These are phyloP conservation scores for Candida golubevii DNA, from an alignment of 805 yeast genomes.

Conservation along the genomic window DNA sequence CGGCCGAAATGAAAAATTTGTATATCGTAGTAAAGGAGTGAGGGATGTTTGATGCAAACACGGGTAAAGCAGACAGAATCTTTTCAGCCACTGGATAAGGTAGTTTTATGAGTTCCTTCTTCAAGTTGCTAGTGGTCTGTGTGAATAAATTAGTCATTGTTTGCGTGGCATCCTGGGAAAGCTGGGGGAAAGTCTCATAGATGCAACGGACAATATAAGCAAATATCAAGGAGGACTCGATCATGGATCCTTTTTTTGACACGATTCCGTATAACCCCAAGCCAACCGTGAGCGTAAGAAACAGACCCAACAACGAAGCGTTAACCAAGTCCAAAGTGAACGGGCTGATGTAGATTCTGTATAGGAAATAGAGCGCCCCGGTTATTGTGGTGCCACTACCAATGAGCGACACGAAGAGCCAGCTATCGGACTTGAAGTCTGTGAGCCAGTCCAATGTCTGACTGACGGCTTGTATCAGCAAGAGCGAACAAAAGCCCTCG, in stretches of 20 bases:
- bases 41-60: slow-evolving; percentile 50
- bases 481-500: slow-evolving; percentile 89
- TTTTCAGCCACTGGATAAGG: slow-evolving; percentile 31
- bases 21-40: slow-evolving; percentile 50
- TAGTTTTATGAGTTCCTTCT: slow-evolving; percentile 32
- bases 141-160: slow-evolving; percentile 30
- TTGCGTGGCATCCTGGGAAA: slow-evolving; percentile 50
- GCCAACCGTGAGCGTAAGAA: slow-evolving; percentile 68
- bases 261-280: slow-evolving; percentile 81
- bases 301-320: slow-evolving; percentile 83
- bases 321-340: slow-evolving; percentile 63
- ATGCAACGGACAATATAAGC: slow-evolving; percentile 91
- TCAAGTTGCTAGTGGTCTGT: slow-evolving; percentile 31
- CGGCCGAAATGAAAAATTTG: slow-evolving; percentile 49
- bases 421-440: slow-evolving; percentile 57
- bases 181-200: slow-evolving; percentile 87
- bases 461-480: slow-evolving; percentile 90
- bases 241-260: slow-evolving; percentile 80
- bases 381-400: slow-evolving; percentile 73
- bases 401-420: slow-evolving; percentile 72
- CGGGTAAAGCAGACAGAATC: slow-evolving; percentile 33
- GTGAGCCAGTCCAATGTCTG: slow-evolving; percentile 73
- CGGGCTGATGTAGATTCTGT: slow-evolving; percentile 78
- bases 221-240: slow-evolving; percentile 80
- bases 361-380: slow-evolving; percentile 69